Base-by-base conservation (phyloP, 2,329 filamentous ascomycete genomes). In the Capronia epimyces region DNA sequence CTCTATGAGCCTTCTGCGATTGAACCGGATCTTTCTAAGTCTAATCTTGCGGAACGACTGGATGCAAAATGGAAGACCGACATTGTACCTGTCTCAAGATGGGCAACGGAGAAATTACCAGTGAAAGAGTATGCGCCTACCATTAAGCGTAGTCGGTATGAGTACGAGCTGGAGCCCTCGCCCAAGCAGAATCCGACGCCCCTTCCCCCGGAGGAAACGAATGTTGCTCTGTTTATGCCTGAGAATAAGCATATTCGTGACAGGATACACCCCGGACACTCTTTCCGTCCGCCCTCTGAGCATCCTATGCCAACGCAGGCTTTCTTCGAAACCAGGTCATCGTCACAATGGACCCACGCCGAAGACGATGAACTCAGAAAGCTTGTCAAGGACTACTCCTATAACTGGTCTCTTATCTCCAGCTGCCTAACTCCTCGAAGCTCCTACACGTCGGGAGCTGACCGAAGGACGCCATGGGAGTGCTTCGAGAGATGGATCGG, bases 401-500 rank as follows among this genome's bases (percentile, higher is more conserved):
- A 96, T 73, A 98, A 98, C 63, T 98, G 93, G 93, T 94, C 89
- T 2, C 75, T 98, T 3, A 95, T 97, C 47, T 87, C 90, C 1
- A 87, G 81, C 60, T 84, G 91, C 53, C 73, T 97, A 46, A 78
- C 82, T 1, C 78, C 85, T 13, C 82, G 81, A 46, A 94, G 89
- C 0, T 67, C 83, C 12, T 94, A 89, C 64, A 79, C 82, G n/a
- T 91, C 90, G 16, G 89, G 88, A 1, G 83, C 89, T 9, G 91
- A 97, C 66, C 80, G 93, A 55, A 81, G 93, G 42, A 97, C 91
- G 2, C 89, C 91, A 0, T 98, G 93, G 93, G 93, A 98, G 71
- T 98, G 93, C 66, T 98, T 98, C 62, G 93, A 98, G 69, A 81
- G 93, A 37, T 98, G 91, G 91, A 86, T 96, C 48, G 84, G 87